A percentile compares a stretch with the other conserved stretches of the same genome.
These are phyloP conservation scores for Chlorella vulgaris DNA, from an alignment of 139 green algal species.

Conservation along the genomic window DNA sequence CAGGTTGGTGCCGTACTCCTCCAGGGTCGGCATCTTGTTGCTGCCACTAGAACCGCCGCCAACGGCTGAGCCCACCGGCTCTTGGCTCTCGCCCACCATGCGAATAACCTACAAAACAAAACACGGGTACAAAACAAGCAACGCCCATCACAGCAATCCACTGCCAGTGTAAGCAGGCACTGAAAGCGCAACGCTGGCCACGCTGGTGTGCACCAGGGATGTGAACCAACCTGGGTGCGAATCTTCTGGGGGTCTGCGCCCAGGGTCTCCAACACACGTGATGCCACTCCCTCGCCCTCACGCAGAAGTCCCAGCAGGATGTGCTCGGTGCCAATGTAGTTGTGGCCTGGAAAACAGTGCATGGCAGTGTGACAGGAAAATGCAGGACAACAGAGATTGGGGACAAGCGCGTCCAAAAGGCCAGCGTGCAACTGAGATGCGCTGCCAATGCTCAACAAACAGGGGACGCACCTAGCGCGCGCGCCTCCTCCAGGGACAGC, in stretches of 20 bases:
- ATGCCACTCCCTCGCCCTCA: conserved; percentile 98
- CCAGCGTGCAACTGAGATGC: background rate
- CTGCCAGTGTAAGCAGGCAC: too few species aligned
- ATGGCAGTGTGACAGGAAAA: background rate
- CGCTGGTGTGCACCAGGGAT: background rate
- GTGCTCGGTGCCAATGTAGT: conserved; percentile 99
- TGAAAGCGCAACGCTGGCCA: background rate
- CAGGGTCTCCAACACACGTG: conserved; percentile 96
- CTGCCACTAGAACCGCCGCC: conserved; percentile 74
- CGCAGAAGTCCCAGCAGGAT: conserved; percentile 97
- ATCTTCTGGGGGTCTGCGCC: conserved; percentile 96
- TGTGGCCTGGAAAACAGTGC: conserved; percentile 81
- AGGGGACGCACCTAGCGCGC: conserved; percentile 93
- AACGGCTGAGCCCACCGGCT: conserved; percentile 90
- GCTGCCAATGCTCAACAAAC: background rate
- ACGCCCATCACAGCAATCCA: too few species aligned
- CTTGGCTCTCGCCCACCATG: conserved; percentile 99
- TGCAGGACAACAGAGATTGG: background rate
- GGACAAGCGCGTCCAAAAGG: background rate
- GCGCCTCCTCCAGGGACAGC: conserved; percentile 97
- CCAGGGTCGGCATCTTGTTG: conserved; percentile 98
- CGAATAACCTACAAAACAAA: conserved; percentile 86
- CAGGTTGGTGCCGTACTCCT: conserved; percentile 99
- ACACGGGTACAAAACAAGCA: too few species aligned
- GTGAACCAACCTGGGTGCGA: conserved; percentile 86